Base-by-base conservation (phyloP, 495 filamentous ascomycete species). In the Recurvomyces mirabilis region DNA sequence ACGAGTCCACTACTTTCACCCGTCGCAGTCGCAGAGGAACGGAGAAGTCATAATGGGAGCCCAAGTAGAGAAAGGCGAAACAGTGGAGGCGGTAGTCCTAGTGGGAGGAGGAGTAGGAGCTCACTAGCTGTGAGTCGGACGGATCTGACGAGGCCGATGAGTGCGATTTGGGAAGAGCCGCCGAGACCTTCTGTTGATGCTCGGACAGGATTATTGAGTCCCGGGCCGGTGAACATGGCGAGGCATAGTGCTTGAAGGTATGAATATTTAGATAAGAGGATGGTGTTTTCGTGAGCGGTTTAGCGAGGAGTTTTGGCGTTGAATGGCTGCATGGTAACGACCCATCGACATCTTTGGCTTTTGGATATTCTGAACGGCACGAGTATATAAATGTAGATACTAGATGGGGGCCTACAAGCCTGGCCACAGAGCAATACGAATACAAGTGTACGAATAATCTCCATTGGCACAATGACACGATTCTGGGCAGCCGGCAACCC, bases 131-230 rank as follows among this genome's bases (percentile, higher is more conserved):
- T 21, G 2, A 46, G 43, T 21, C 22, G 43, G 18, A 39, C 35
- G 3, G 43, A 46, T 38, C 23, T 46, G 33, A 38, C 33, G 22
- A 17, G 43, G 35, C 43, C 43, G 6, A 46, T 46, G 43, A 46
- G 33, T 39, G 33, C 43, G 20, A 46, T 46, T 3, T 39, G 19
- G 6, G 43, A 46, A 20, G 43, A 46, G 28, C 18, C 33, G 18
- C 24, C 22, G 14, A 17, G 43, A 25, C 33, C 33, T 20, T 38
- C 20, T 10, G 21, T 39, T 5, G 43, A 46, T 46, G 41, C 17
- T 5, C 29, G 41, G 41, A 14, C 3, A n/a, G 43, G 33, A 13
- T 30, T 46, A 35, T 21, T 46, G 43, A 15, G 13, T 23, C 43
- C 43, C 6, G 2, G 3, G 17, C 11, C 12, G n/a, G 14, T 4